Percentiles rank a stretch among this genome's conserved stretches.
These are phyloP conservation scores for Backusella mclennaniae DNA, from an alignment of 192 early-diverging fungal species.

Conservation along the genomic window DNA sequence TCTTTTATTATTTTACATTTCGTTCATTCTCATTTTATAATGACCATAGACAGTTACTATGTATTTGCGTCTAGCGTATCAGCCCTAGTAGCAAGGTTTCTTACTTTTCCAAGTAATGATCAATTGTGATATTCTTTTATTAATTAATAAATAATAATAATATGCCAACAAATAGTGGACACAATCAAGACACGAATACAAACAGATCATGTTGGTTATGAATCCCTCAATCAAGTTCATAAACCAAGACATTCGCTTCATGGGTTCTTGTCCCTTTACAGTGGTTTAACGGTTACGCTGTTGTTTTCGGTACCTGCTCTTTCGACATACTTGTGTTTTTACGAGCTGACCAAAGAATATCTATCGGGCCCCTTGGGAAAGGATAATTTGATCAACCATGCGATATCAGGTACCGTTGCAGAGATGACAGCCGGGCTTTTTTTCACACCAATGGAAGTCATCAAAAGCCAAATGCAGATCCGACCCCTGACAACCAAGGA, in stretches of 20 bases:
- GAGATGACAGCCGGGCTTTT: slow-evolving; percentile 66
- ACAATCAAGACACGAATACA: slow-evolving; percentile 75
- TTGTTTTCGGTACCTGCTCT: slow-evolving; percentile 66
- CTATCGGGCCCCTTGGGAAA: not conserved
- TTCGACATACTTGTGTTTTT: slow-evolving; percentile 65
- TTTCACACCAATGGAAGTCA: slow-evolving; percentile 86
- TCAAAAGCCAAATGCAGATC: slow-evolving; percentile 72
- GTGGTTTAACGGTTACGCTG: slow-evolving; percentile 69
- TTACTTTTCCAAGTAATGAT: slow-evolving; percentile 63
- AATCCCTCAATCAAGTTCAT: not conserved
- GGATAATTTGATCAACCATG: slow-evolving; percentile 52
- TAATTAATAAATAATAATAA: not conserved
- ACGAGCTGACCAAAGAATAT: slow-evolving; percentile 61
- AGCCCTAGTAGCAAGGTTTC: slow-evolving; percentile 55
- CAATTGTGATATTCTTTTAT: too few relatives aligned
- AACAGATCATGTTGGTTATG: slow-evolving; percentile 18
- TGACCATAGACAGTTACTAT: slow-evolving; percentile 25
- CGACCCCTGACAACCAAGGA: not conserved
- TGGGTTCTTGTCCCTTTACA: slow-evolving; percentile 51
- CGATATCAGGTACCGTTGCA: slow-evolving; percentile 53
- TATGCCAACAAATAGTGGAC: slow-evolving; percentile 46
- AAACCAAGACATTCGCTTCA: not conserved
- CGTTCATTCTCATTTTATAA: not conserved
- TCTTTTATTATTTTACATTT: not conserved
- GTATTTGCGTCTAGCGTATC: slow-evolving; percentile 51